Conservation (phyloP, 2,329 filamentous ascomycete species). For the Ustulina deusta region DNA sequence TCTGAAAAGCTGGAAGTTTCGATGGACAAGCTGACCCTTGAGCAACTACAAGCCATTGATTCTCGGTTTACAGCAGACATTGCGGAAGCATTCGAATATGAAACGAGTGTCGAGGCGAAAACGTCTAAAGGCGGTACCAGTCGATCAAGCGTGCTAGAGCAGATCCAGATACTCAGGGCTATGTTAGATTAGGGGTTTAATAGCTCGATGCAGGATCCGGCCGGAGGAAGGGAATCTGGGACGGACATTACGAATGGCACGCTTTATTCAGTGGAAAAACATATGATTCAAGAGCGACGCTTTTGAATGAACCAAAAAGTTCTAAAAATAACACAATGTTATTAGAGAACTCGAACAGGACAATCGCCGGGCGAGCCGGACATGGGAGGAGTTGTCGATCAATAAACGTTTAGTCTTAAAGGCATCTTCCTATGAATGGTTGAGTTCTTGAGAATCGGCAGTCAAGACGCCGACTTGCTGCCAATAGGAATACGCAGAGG, state of each 20-base stretch:
- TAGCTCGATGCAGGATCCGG: conserved; percentile 36
- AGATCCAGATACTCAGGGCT: conserved; percentile 56
- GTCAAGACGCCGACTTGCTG: conserved; percentile 19
- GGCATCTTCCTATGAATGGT: conserved; percentile 26
- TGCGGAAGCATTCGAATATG: conserved; percentile 81
- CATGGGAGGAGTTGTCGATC: conserved; percentile 24
- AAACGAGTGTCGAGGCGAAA: conserved; percentile 83
- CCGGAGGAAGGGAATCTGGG: conserved; percentile 45
- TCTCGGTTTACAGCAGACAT: conserved; percentile 76
- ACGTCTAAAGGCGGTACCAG: conserved; percentile 79
- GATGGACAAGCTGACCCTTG: conserved; percentile 77
- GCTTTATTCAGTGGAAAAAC: conserved; percentile 45
- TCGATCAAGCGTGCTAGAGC: conserved; percentile 70
- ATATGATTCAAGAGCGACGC: conserved; percentile 40
- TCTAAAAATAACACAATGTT: conserved; percentile 22
- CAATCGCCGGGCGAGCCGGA: conserved; percentile 22
- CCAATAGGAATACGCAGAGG: conserved; percentile 18
- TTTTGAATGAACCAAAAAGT: conserved; percentile 25
- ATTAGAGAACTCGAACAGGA: conserved; percentile 29
- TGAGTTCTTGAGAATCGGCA: conserved; percentile 21
- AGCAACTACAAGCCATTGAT: conserved; percentile 77
- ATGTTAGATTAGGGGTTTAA: conserved; percentile 30
- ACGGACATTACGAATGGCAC: conserved; percentile 45
- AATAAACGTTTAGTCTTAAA: conserved; percentile 26
- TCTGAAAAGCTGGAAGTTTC: conserved; percentile 73